A percentile compares a stretch with the other conserved stretches of the same genome.
phyloP scores from a whole-genome alignment of 2,329 filamentous ascomycete species.

The Metarhizium humberi region DNA sequence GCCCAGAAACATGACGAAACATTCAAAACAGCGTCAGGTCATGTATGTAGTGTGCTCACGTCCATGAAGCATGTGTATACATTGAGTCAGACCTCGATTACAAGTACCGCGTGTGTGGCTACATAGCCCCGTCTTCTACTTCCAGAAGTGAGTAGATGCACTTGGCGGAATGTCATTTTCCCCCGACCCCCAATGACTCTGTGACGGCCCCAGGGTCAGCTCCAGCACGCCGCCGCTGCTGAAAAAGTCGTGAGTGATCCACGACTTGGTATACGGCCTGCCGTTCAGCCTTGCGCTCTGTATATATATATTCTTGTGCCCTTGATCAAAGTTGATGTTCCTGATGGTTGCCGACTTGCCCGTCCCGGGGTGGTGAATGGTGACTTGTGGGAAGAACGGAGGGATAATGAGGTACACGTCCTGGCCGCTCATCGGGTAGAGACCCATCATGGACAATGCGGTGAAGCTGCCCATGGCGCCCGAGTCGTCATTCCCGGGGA shows the following conservation, averaged over 20 bases:
- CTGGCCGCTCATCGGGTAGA: conserved; percentile 46
- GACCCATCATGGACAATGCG: conserved; percentile 39
- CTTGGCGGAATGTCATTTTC: conserved; percentile 12
- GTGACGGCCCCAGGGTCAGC: conserved; percentile 38
- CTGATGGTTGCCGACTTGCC: conserved; percentile 21
- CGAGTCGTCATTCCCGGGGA: conserved; percentile 44
- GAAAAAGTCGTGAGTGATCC: conserved; percentile 54
- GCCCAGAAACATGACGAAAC: too few species aligned
- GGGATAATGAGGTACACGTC: conserved; percentile 42
- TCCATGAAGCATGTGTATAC: too few species aligned
- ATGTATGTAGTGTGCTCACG: too few species aligned
- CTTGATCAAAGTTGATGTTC: conserved; percentile 27
- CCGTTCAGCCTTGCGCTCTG: conserved; percentile 50
- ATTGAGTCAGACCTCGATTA: too few species aligned
- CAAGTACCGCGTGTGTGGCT: too few species aligned
- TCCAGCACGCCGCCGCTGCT: conserved; percentile 46
- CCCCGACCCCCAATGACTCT: conserved; percentile 28
- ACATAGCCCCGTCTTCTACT: not conserved
- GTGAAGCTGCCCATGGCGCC: conserved; percentile 46
- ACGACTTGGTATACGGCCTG: conserved; percentile 43
- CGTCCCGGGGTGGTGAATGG: conserved; percentile 18
- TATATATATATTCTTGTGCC: conserved; percentile 44
- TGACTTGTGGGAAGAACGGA: conserved; percentile 40
- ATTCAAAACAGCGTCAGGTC: too few species aligned
- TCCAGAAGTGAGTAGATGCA: conserved; percentile 15